Conservation (phyloP, 441 rosid species). For the Pelargonium australe region DNA sequence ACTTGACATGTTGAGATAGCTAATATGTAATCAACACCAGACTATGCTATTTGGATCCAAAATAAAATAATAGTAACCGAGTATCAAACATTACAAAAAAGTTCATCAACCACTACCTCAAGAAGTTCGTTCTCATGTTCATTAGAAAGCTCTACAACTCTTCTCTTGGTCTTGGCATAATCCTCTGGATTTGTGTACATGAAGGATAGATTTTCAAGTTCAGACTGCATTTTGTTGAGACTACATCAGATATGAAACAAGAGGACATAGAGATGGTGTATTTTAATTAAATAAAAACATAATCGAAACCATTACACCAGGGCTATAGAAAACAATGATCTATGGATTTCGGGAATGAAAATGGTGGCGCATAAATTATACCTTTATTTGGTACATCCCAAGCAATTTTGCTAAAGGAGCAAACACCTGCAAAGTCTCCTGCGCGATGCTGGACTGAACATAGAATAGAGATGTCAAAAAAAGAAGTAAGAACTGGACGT, state of each 20-base stretch:
- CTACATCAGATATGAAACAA: background rate
- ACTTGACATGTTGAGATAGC: background rate
- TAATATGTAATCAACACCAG: background rate
- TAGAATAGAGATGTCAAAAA: slow-evolving; percentile 26
- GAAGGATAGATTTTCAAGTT: slow-evolving; percentile 91
- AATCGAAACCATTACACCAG: background rate
- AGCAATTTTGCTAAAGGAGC: slow-evolving; percentile 94
- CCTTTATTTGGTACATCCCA: slow-evolving; percentile 98
- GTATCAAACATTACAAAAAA: background rate
- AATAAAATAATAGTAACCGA: background rate
- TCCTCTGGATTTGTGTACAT: slow-evolving; percentile 90
- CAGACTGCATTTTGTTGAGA: slow-evolving; percentile 55
- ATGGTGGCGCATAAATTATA: slow-evolving; percentile 22
- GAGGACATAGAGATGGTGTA: background rate
- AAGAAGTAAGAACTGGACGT: slow-evolving; percentile 19
- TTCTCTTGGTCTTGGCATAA: slow-evolving; percentile 67
- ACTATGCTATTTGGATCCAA: background rate
- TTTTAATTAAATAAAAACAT: background rate
- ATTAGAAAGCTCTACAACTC: slow-evolving; percentile 72
- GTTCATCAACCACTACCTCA: slow-evolving; percentile 46
- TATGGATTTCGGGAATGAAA: background rate
- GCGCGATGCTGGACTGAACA: slow-evolving; percentile 85
- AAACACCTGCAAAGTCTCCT: slow-evolving; percentile 92
- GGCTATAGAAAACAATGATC: background rate
- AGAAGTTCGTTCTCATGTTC: slow-evolving; percentile 82